phyloP scores from a whole-genome alignment of 805 yeast genomes.

The Suhomyces sp. region DNA sequence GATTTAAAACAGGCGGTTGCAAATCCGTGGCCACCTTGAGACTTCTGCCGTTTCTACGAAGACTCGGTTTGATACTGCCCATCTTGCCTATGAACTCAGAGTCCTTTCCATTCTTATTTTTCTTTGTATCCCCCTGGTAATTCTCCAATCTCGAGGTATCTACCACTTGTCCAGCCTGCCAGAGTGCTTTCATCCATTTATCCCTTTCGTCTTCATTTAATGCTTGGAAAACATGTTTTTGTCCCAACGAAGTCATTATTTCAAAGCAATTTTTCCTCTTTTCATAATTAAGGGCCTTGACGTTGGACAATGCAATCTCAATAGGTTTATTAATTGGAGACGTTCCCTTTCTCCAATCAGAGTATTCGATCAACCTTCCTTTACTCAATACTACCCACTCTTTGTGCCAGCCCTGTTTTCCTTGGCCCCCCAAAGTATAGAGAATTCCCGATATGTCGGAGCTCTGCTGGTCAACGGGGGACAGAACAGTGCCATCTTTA shows the following conservation, averaged over 20 bases:
- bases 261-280: conserved; percentile 65
- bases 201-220: conserved; percentile 62
- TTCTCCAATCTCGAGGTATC: conserved; percentile 14
- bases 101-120: background rate
- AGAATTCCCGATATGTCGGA: conserved; percentile 47
- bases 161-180: conserved; percentile 52
- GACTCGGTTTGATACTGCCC: background rate
- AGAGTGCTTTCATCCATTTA: conserved; percentile 65
- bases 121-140: background rate
- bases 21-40: background rate
- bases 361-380: conserved; percentile 67
- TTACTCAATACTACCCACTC: conserved; percentile 76
- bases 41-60: background rate
- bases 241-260: conserved; percentile 64
- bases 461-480: conserved; percentile 13
- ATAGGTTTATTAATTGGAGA: conserved; percentile 63
- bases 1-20: conserved; percentile 3
- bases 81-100: background rate
- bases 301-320: conserved; percentile 65
- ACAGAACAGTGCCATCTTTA: background rate
- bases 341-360: conserved; percentile 75
- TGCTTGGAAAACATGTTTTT: conserved; percentile 72
- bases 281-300: conserved; percentile 46
- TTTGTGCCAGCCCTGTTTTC: conserved; percentile 78
- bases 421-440: conserved; percentile 58